Evolutionary conservation across 192 early-diverging fungal genomes (phyloP).

Genomic region (Rhizophagus clarus): DNA sequence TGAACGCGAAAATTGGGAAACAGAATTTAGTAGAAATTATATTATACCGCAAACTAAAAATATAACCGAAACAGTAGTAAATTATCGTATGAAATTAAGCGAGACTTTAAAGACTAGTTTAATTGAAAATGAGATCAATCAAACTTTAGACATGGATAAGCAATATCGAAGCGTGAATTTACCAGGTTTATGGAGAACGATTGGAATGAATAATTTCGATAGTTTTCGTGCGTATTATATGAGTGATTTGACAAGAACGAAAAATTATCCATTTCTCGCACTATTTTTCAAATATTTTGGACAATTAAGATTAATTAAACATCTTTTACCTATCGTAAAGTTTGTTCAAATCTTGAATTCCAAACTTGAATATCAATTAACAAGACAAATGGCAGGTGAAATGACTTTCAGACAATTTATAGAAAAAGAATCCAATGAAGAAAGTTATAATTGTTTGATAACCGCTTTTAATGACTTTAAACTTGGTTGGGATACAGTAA

Average conservation of each 20-base stretch:
- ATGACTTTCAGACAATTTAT: background rate
- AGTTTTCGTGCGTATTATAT: slow-evolving; percentile 18
- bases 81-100: background rate
- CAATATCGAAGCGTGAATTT: background rate
- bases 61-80: background rate
- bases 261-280: background rate
- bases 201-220: slow-evolving; percentile 2
- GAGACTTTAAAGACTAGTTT: background rate
- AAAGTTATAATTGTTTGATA: background rate
- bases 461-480: background rate
- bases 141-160: background rate
- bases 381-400: background rate
- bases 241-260: background rate
- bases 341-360: background rate
- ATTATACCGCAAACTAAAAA: slow-evolving; percentile 16
- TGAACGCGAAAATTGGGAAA: slow-evolving; percentile 21
- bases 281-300: background rate
- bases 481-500: background rate
- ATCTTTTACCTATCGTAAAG: background rate
- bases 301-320: background rate
- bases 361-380: background rate
- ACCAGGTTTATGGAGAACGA: slow-evolving; percentile 24
- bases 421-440: background rate
- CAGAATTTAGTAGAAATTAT: slow-evolving; percentile 7
- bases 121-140: slow-evolving; percentile 11